Evolutionary conservation across 805 yeast genomes (phyloP), one percentile per base, ranked within the genome.

Genomic region (Priceomyces haplophilus): DNA sequence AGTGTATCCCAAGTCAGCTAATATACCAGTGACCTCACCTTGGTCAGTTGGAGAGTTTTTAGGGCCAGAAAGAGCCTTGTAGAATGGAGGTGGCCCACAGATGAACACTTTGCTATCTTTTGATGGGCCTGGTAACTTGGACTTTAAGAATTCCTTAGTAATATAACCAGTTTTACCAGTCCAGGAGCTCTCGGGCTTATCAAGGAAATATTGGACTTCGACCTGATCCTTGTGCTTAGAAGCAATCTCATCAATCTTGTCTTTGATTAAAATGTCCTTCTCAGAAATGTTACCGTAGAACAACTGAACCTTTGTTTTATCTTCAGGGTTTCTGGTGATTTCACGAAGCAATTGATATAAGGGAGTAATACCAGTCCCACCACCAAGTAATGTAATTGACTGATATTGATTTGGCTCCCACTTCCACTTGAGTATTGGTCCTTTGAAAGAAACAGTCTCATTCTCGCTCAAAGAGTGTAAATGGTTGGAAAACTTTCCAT

Each of bases 311-410:
- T 88, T 84, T 58, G 99, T 93, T 65, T 88, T 84, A 72, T 93
- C 98, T 36, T 68, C 72, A 43, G 95, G 90, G 75, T 90, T 80
- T 61, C 76, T 74, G 58, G 86, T 75, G 61, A 91, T 78, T 62
- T 80, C 82, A 58, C 80, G 84, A 49, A 88, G 65, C 64, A 93
- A 69, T 75, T 93, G 99, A 76, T 78, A 90, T 67, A 93, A 76
- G 46, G 99, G 99, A 37, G 97, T 88, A 65, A 93, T 90, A 69
- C 98, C 98, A 40, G 95, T 77, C 61, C 99, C 99, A 59, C 96
- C 99, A 56, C 97, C 98, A 54, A 93, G 74, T 62, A 93, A 78
- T 45, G 84, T 80, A 62, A 93, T 80, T 51, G 80, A 72, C 58
- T 85, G 79, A 73, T 79, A 91, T 62, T 82, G 79, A 76, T 93